Percentiles rank a stretch among this genome's conserved stretches.
Evolutionary conservation across 2,329 filamentous ascomycete genomes (phyloP).

Genomic region (Cadophora malorum): DNA sequence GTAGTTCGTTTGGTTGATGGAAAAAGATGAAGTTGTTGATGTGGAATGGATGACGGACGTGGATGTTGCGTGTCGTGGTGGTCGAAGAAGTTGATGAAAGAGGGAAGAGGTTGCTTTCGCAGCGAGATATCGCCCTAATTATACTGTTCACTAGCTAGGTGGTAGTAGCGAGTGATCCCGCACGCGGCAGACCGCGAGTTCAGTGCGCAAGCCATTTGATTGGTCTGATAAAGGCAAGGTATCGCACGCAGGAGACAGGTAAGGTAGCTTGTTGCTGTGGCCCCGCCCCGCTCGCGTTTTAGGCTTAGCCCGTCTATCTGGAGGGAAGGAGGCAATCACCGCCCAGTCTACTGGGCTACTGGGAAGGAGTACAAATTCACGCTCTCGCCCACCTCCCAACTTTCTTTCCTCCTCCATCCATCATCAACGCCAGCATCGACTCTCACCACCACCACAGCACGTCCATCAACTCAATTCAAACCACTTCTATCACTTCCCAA

Average conservation of each 20-base stretch:
- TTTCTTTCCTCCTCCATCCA: slow-evolving; percentile 20
- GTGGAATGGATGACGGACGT: slow-evolving; percentile 17
- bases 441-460: slow-evolving; percentile 6
- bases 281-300: too few relatives aligned
- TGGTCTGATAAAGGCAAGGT: too few relatives aligned
- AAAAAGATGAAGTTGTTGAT: slow-evolving; percentile 14
- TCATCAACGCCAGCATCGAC: slow-evolving; percentile 9
- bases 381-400: slow-evolving; percentile 9
- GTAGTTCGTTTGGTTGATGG: slow-evolving; percentile 47
- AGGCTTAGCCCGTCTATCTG: too few relatives aligned
- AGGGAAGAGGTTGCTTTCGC: not conserved
- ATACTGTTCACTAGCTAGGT: too few relatives aligned
- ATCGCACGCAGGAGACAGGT: too few relatives aligned
- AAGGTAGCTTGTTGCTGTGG: too few relatives aligned
- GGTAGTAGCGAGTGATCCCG: too few relatives aligned
- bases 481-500: slow-evolving; percentile 44
- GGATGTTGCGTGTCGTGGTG: slow-evolving; percentile 25
- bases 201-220: too few relatives aligned
- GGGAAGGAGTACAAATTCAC: too few relatives aligned
- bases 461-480: slow-evolving; percentile 14
- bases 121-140: not conserved
- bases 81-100: not conserved
- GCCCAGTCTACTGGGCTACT: too few relatives aligned
- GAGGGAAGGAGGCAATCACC: too few relatives aligned
- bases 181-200: too few relatives aligned